Evolutionary conservation across 805 yeast species (phyloP).

Genomic region (Candida maris): DNA sequence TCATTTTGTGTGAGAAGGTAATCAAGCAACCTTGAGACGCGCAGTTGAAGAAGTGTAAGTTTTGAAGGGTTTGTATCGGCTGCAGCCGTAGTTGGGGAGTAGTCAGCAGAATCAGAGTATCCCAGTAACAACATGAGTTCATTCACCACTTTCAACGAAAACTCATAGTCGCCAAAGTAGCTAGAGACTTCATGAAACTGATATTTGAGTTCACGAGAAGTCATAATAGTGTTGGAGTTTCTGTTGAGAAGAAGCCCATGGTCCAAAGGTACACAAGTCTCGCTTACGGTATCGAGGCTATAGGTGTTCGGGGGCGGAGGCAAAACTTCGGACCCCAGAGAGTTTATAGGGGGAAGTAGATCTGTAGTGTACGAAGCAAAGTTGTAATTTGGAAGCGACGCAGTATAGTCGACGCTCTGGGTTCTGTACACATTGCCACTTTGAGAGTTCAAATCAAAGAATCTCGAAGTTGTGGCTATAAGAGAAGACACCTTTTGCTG

Average conservation of each 20-base stretch:
- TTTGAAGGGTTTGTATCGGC: constrained; percentile 7
- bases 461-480: constrained; percentile 14
- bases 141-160: constrained; percentile 37
- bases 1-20: constrained; percentile 42
- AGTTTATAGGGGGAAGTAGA: not conserved
- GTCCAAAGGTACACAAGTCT: constrained; percentile 40
- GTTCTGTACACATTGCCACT: constrained; percentile 10
- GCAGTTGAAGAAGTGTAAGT: constrained; percentile 15
- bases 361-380: not conserved
- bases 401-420: constrained; percentile 15
- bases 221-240: constrained; percentile 45
- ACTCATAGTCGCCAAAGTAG: constrained; percentile 50
- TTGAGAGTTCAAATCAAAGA: constrained; percentile 14
- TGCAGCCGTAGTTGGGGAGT: constrained; percentile 18
- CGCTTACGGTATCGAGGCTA: constrained; percentile 3
- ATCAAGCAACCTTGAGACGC: constrained; percentile 32
- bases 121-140: constrained; percentile 31
- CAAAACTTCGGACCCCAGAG: not conserved
- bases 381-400: not conserved
- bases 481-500: constrained; percentile 11
- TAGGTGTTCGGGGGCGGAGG: not conserved
- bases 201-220: constrained; percentile 53
- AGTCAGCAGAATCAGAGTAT: constrained; percentile 7
- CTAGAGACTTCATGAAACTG: constrained; percentile 45
- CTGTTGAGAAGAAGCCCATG: constrained; percentile 59